Evolutionary conservation across 192 early-diverging fungal species (phyloP).

Genomic region (Haplosporangium gracile): DNA sequence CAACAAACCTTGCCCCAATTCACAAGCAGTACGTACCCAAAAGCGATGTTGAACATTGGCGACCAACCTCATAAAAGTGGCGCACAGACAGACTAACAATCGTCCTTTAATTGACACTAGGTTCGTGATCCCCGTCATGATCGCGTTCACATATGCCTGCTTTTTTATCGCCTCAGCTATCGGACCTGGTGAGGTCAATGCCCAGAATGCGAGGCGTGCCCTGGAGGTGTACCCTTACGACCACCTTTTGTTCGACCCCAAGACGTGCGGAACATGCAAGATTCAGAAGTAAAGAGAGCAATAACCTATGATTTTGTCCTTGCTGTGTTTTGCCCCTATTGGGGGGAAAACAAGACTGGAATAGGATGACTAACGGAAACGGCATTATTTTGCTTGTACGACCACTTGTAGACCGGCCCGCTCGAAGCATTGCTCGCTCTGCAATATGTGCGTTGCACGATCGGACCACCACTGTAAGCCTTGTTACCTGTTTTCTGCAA

Average conservation of each 20-base stretch:
- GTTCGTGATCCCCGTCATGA: slow-evolving; percentile 56
- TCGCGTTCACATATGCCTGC: slow-evolving; percentile 58
- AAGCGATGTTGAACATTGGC: not conserved
- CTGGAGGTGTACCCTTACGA: slow-evolving; percentile 62
- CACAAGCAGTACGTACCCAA: slow-evolving; percentile 30
- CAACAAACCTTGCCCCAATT: slow-evolving; percentile 17
- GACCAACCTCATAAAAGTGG: not conserved
- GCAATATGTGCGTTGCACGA: slow-evolving; percentile 63
- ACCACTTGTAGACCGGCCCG: slow-evolving; percentile 60
- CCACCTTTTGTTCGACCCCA: slow-evolving; percentile 62
- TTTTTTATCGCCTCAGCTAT: slow-evolving; percentile 61
- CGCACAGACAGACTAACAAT: not conserved
- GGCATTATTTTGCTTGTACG: not conserved
- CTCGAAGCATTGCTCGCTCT: slow-evolving; percentile 70
- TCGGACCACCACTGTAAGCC: slow-evolving; percentile 66
- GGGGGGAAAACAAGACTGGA: not conserved
- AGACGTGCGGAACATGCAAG: slow-evolving; percentile 64
- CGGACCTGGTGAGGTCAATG: slow-evolving; percentile 62
- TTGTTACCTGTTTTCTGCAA: not conserved
- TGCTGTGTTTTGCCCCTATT: not conserved
- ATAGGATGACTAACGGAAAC: not conserved
- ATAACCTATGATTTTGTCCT: not conserved
- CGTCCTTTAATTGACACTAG: slow-evolving; percentile 22
- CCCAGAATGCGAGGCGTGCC: slow-evolving; percentile 55
- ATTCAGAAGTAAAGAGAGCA: slow-evolving; percentile 61